Percentiles rank a stretch among this genome's conserved stretches.
phyloP scores from a whole-genome alignment of 2,329 filamentous ascomycete genomes.

The Alternaria infectoria region DNA sequence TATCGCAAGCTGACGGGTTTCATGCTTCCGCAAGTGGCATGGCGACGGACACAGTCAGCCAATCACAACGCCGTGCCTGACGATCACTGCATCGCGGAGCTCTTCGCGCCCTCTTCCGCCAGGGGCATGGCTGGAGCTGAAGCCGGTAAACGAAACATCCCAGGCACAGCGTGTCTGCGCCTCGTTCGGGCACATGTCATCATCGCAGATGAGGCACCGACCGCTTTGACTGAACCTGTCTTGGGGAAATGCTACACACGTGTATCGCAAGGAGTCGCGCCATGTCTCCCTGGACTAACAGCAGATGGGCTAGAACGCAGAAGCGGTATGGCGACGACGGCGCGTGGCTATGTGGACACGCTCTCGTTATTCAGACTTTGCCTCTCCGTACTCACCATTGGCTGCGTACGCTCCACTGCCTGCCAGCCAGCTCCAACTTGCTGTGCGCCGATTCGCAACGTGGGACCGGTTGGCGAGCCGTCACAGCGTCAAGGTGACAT shows the following conservation, averaged over 20 bases:
- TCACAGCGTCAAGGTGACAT: slow-evolving; percentile 31
- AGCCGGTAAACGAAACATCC: slow-evolving; percentile 28
- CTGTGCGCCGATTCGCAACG: slow-evolving; percentile 25
- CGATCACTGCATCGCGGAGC: slow-evolving; percentile 41
- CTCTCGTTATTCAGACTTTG: slow-evolving; percentile 22
- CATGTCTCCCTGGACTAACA: not conserved
- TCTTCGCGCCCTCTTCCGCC: slow-evolving; percentile 15
- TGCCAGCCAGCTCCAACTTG: slow-evolving; percentile 29
- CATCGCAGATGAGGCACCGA: slow-evolving; percentile 7
- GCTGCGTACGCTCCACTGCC: slow-evolving; percentile 22
- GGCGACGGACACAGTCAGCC: slow-evolving; percentile 20
- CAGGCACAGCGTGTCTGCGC: slow-evolving; percentile 19
- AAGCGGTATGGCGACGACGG: slow-evolving; percentile 5
- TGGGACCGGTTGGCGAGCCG: slow-evolving; percentile 22
- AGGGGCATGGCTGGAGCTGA: slow-evolving; percentile 28
- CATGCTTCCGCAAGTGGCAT: slow-evolving; percentile 33
- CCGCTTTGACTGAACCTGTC: slow-evolving; percentile 1
- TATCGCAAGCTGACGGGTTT: slow-evolving; percentile 32
- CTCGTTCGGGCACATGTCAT: slow-evolving; percentile 15
- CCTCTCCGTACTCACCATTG: slow-evolving; percentile 19
- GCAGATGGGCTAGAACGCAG: slow-evolving; percentile 6
- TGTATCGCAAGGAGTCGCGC: slow-evolving; percentile 17
- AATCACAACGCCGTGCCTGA: slow-evolving; percentile 26
- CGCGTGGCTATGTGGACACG: slow-evolving; percentile 11
- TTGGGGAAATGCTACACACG: slow-evolving; percentile 13